Percentiles rank a stretch among this genome's conserved stretches.
These are phyloP conservation scores for Sequoiadendron giganteum DNA, from an alignment of 75 land plant genomes.

Conservation along the genomic window DNA sequence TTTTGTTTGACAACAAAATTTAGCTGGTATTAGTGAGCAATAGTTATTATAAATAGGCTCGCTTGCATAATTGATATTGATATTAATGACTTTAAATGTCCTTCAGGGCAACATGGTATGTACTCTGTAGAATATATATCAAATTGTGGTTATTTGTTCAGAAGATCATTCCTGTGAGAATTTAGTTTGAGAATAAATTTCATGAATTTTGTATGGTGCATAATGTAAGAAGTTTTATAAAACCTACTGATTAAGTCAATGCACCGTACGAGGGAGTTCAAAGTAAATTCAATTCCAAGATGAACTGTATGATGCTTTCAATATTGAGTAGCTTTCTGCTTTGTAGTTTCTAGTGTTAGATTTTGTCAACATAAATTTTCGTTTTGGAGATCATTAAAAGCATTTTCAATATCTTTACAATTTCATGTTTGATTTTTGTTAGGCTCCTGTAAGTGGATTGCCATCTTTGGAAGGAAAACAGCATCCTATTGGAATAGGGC, in stretches of 20 bases:
- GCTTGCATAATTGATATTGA: not conserved
- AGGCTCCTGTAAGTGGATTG: slow-evolving; percentile 14
- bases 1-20: not conserved
- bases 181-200: not conserved
- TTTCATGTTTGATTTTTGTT: not conserved
- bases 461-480: slow-evolving; percentile 8
- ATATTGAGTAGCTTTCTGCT: not conserved
- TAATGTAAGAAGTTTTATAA: not conserved
- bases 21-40: not conserved
- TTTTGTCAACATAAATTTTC: not conserved
- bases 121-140: not conserved
- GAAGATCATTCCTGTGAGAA: not conserved
- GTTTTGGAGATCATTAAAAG: not conserved
- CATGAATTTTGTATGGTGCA: not conserved
- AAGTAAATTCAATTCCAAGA: not conserved
- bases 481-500: not conserved
- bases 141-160: not conserved
- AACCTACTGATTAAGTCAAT: not conserved
- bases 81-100: not conserved
- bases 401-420: not conserved
- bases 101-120: not conserved
- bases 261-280: not conserved
- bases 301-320: not conserved
- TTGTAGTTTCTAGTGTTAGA: not conserved
- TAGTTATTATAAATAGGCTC: not conserved